These are phyloP conservation scores for Nematocida sp. DNA, from an alignment of 371 early-diverging fungal species.

Conservation along the genomic window DNA sequence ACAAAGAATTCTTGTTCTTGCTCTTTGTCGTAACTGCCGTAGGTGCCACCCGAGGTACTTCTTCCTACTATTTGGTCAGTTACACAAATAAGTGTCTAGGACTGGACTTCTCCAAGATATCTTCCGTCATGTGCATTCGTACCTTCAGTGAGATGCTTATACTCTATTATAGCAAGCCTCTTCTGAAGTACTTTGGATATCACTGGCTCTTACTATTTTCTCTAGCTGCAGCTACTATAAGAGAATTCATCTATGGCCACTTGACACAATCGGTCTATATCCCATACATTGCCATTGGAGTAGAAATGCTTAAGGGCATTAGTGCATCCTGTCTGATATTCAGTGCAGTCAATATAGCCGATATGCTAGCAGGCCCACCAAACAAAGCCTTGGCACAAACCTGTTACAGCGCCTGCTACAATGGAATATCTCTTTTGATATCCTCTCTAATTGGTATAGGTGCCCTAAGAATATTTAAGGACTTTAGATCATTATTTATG, in stretches of 20 bases:
- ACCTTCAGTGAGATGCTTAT: constrained; percentile 45
- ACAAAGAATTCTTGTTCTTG: constrained; percentile 9
- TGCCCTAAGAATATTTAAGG: constrained; percentile 1
- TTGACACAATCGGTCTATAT: neutral
- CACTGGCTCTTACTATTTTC: constrained; percentile 40
- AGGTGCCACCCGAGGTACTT: constrained; percentile 35
- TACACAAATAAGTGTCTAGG: constrained; percentile 16
- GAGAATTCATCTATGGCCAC: constrained; percentile 45
- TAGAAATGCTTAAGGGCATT: constrained; percentile 44
- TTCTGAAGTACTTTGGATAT: constrained; percentile 48
- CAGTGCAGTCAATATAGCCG: constrained; percentile 47
- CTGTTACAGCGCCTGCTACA: constrained; percentile 44
- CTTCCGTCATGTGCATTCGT: constrained; percentile 39
- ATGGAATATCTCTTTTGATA: constrained; percentile 36
- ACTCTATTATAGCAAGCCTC: constrained; percentile 46
- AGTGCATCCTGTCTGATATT: constrained; percentile 41
- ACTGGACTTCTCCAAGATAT: constrained; percentile 25
- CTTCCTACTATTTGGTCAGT: constrained; percentile 39
- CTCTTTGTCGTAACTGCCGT: constrained; percentile 27
- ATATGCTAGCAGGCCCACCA: constrained; percentile 2
- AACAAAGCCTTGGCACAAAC: constrained; percentile 46
- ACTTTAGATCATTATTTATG: constrained; percentile 45
- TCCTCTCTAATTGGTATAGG: constrained; percentile 38
- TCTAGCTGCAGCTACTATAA: constrained; percentile 28
- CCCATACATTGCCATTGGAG: neutral